Percentiles rank a stretch among this genome's conserved stretches.
Evolutionary conservation across 768 basidiomycete species (phyloP).

Genomic region (Cystoderma amianthinum): DNA sequence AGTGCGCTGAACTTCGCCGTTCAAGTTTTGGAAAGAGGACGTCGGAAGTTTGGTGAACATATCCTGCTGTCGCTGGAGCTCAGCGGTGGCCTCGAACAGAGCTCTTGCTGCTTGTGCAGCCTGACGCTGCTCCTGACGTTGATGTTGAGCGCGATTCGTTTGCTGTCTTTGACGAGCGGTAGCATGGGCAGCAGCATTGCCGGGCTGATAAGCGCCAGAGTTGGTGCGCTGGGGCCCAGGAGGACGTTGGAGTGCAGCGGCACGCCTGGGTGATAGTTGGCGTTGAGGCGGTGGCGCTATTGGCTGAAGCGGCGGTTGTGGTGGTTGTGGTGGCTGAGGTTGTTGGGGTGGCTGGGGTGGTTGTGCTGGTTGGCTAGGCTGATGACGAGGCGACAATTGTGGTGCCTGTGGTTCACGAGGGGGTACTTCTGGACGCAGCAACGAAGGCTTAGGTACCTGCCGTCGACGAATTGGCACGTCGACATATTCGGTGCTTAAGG

Average conservation of each 20-base stretch:
- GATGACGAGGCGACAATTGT: slow-evolving; percentile 2
- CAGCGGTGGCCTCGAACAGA: slow-evolving; percentile 44
- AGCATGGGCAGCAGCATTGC: background rate
- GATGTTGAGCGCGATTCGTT: slow-evolving; percentile 13
- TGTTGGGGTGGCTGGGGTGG: slow-evolving; percentile 13
- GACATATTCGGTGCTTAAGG: slow-evolving; percentile 28
- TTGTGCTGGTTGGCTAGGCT: slow-evolving; percentile 3
- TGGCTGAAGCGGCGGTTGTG: slow-evolving; percentile 10
- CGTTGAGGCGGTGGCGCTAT: slow-evolving; percentile 6
- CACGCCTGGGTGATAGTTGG: slow-evolving; percentile 6
- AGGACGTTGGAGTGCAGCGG: background rate
- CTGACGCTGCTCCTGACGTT: slow-evolving; percentile 7
- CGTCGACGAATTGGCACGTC: background rate
- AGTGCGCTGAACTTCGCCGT: slow-evolving; percentile 19
- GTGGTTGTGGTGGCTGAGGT: slow-evolving; percentile 7
- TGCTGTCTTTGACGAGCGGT: no score
- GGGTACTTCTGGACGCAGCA: background rate
- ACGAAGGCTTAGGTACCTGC: background rate
- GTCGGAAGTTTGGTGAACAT: slow-evolving; percentile 70
- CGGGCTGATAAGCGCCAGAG: background rate
- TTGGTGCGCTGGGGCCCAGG: background rate
- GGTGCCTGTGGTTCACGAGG: slow-evolving; percentile 9
- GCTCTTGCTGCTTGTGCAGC: slow-evolving; percentile 13
- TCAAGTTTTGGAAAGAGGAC: slow-evolving; percentile 54
- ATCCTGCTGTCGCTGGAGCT: slow-evolving; percentile 59